Base-by-base conservation (phyloP, 2,329 filamentous ascomycete species). In the Coniochaeta sp. region DNA sequence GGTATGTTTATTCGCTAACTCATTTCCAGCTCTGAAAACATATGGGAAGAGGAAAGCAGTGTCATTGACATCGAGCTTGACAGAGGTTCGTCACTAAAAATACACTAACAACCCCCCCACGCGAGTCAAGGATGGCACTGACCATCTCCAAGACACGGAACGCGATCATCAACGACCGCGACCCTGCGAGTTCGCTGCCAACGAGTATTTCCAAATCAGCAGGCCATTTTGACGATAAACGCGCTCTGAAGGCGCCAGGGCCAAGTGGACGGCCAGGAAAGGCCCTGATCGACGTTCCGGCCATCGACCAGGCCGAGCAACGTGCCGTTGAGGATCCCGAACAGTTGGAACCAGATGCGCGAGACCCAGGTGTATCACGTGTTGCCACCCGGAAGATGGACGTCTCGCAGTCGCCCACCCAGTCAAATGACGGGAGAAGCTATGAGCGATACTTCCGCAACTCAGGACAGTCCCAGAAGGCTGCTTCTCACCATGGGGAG, bases 391-490 rank as follows among this genome's bases (percentile, higher is more conserved):
- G 28, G 27, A 74, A 66, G 49, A 76, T 72, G 67, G 69, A 75
- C 28, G 66, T 63, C n/a, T 78, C 76, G 10, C 73, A 75, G 52
- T 78, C 78, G 9, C 75, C 75, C 1, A 83, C 79, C 1, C 79
- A 83, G 62, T 67, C 72, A 53, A 83, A 83, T 56, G 72, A 75
- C 42, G 77, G 71, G 46, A 74, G 79, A 32, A 79, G 80, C 63
- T 83, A 83, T 57, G 73, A 74, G 7, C 65, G 71, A 56, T 69
- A 75, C 64, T 54, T 66, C 57, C 53, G 46, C 13, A 27, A 53
- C 1, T 18, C 51, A 9, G 54, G 56, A 49, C 45, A 20, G 10
- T 42, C 20, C 38, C 18, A 42, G 18, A 26, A 26, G 8, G 18
- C 38, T 14, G 20, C 33, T 10, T 28, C 31, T 20, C 33, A 20